Conservation (phyloP, 805 yeast species). For the Candida schatavii region DNA sequence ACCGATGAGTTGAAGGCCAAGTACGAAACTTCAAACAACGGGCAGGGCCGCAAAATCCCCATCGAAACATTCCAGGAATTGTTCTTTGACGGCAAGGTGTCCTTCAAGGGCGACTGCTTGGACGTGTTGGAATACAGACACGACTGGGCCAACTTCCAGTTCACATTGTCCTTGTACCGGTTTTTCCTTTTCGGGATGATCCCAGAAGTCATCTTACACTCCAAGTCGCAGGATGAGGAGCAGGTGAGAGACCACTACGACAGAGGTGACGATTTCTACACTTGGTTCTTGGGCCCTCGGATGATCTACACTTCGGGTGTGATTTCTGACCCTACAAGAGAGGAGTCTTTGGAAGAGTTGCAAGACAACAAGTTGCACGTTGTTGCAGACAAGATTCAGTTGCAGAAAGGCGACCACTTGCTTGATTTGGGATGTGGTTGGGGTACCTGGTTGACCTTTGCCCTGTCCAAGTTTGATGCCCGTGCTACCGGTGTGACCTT, state of each 20-base stretch:
- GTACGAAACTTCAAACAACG: constrained; percentile 53
- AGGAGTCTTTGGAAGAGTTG: constrained; percentile 72
- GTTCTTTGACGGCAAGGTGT: constrained; percentile 78
- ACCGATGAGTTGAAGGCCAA: constrained; percentile 63
- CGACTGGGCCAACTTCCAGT: constrained; percentile 84
- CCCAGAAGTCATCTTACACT: constrained; percentile 90
- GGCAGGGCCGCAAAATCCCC: constrained; percentile 73
- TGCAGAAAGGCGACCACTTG: constrained; percentile 68
- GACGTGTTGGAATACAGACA: constrained; percentile 85
- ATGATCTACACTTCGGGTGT: constrained; percentile 92
- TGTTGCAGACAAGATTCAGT: constrained; percentile 82
- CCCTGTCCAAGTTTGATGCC: constrained; percentile 81
- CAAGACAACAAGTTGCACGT: constrained; percentile 88
- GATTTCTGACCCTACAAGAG: constrained; percentile 63
- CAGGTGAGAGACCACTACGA: constrained; percentile 95
- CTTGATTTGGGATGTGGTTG: constrained; percentile 94
- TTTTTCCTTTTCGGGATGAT: constrained; percentile 84
- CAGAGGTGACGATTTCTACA: constrained; percentile 93
- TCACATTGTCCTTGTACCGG: constrained; percentile 73
- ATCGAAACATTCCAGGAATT: constrained; percentile 90
- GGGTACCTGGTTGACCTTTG: constrained; percentile 89
- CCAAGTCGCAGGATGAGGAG: constrained; percentile 92
- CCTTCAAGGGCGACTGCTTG: constrained; percentile 83
- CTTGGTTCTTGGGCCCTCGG: constrained; percentile 92
- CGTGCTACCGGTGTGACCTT: constrained; percentile 85